Evolutionary conservation across 371 early-diverging fungal genomes (phyloP).

Genomic region (Actinomortierella ambigua): DNA sequence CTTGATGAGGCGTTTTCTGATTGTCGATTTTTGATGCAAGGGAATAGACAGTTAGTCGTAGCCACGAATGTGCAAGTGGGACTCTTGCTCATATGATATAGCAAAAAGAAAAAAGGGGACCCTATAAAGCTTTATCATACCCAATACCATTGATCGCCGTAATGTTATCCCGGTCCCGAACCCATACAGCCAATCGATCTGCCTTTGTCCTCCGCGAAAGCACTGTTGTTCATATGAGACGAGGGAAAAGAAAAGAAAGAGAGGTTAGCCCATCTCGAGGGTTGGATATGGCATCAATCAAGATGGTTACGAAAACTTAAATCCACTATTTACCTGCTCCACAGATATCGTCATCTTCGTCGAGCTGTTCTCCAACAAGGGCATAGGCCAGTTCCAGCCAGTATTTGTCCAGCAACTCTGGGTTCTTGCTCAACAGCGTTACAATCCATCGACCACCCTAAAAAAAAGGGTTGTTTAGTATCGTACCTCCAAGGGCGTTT

Average conservation of each 20-base stretch:
- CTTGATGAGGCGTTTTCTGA: slow-evolving; percentile 27
- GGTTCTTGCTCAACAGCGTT: slow-evolving; percentile 20
- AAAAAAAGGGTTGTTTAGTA: no score
- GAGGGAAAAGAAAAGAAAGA: neutral
- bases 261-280: neutral
- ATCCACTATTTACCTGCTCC: slow-evolving; percentile 26
- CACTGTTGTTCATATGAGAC: neutral
- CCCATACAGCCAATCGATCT: slow-evolving; percentile 42
- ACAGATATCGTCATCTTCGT: slow-evolving; percentile 33
- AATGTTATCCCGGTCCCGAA: slow-evolving; percentile 34
- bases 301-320: no score
- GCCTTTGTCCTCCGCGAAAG: slow-evolving; percentile 36
- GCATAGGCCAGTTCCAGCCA: slow-evolving; percentile 44
- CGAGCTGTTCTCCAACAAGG: slow-evolving; percentile 38
- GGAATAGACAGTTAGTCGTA: neutral
- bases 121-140: slow-evolving; percentile 9
- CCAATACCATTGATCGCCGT: slow-evolving; percentile 39
- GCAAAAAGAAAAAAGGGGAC: no score
- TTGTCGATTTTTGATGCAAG: neutral
- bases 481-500: no score
- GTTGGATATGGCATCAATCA: neutral
- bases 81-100: no score
- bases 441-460: slow-evolving; percentile 44
- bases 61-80: neutral
- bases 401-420: slow-evolving; percentile 33